A percentile compares a stretch with the other conserved stretches of the same genome.
Conservation (phyloP, 1,284 basidiomycete species). For the Tremellales sp. region DNA sequence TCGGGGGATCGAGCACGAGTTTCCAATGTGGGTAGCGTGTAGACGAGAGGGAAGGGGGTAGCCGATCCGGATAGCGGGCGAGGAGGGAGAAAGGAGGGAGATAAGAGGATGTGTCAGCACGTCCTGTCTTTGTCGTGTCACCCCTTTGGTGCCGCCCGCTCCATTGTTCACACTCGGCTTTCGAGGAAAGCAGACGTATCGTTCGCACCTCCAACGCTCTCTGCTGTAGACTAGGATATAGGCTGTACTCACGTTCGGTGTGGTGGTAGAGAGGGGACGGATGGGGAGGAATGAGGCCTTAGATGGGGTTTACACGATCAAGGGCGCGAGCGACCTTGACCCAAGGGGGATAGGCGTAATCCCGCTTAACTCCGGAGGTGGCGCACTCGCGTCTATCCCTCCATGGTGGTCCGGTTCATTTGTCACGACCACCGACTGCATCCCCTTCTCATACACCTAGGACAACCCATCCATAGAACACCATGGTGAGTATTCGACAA, state of each 20-base stretch:
- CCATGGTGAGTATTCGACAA: conserved; percentile 21
- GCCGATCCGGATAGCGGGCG: neutral
- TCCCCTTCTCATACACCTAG: neutral
- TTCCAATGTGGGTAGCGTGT: neutral
- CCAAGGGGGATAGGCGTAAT: too few relatives aligned
- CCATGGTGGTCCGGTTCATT: neutral
- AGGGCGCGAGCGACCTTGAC: conserved; percentile 6
- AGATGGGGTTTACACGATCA: neutral
- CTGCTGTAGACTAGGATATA: too few relatives aligned
- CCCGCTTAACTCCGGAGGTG: conserved; percentile 1
- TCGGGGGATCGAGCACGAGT: neutral
- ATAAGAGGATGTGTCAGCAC: too few relatives aligned
- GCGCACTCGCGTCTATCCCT: neutral
- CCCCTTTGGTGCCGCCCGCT: too few relatives aligned
- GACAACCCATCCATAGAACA: conserved; percentile 5
- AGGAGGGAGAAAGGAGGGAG: neutral
- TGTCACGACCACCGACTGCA: neutral
- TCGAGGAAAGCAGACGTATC: too few relatives aligned
- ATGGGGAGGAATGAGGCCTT: neutral
- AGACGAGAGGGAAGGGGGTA: neutral
- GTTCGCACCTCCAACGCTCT: too few relatives aligned
- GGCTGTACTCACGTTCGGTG: too few relatives aligned
- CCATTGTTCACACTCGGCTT: too few relatives aligned
- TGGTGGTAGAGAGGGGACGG: neutral
- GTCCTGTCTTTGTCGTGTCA: too few relatives aligned